Evolutionary conservation across 306 rosid genomes (phyloP).

Genomic region (Trifolium subterraneum): DNA sequence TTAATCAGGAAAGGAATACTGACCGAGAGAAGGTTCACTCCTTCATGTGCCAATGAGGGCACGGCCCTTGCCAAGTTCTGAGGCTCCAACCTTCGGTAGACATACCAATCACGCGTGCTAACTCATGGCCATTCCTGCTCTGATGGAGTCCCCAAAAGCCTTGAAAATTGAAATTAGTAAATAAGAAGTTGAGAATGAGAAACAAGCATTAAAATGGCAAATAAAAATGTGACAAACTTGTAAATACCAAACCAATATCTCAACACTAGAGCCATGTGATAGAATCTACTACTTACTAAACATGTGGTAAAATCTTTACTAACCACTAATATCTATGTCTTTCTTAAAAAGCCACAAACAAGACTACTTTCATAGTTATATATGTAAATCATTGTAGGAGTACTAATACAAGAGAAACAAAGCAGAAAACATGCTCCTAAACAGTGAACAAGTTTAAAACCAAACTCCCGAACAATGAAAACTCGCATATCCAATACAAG

Average conservation of each 20-base stretch:
- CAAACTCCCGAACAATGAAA: too few relatives aligned
- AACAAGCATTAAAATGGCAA: background rate
- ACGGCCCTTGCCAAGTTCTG: constrained; percentile 74
- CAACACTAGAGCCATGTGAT: too few relatives aligned
- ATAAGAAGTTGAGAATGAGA: background rate
- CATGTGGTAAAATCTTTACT: too few relatives aligned
- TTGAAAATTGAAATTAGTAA: constrained; percentile 36
- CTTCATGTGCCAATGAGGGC: constrained; percentile 74
- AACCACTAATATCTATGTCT: too few relatives aligned
- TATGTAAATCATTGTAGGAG: too few relatives aligned
- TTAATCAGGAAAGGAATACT: constrained; percentile 24
- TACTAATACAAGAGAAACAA: too few relatives aligned
- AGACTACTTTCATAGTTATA: too few relatives aligned
- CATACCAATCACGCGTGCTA: constrained; percentile 89
- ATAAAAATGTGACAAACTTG: background rate
- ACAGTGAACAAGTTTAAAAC: too few relatives aligned
- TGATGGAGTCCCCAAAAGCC: constrained; percentile 86
- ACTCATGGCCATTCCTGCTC: constrained; percentile 94
- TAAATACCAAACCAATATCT: background rate
- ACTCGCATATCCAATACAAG: too few relatives aligned
- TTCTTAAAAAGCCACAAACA: too few relatives aligned
- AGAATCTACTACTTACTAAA: too few relatives aligned
- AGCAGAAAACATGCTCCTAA: too few relatives aligned
- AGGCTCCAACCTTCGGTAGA: constrained; percentile 82
- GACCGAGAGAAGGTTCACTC: constrained; percentile 83